Evolutionary conservation across 495 filamentous ascomycete species (phyloP), one percentile per base, ranked within the genome.

Genomic region (Pseudomonodictys pantanalensis): DNA sequence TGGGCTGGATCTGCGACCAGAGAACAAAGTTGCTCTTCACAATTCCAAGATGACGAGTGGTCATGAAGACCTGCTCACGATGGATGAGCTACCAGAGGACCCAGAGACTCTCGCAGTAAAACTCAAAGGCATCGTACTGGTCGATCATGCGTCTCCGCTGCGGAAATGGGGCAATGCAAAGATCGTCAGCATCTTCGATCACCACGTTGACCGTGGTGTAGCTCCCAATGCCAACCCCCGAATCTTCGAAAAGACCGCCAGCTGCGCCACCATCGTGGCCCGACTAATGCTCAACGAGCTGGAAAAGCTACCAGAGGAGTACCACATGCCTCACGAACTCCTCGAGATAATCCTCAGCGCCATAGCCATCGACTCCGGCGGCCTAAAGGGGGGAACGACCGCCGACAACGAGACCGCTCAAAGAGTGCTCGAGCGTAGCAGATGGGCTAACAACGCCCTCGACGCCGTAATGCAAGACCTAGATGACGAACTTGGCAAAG

Each of bases 271-370:
- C 0, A 54, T 69, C 42, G 67, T 69, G 0, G 63, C 63, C 4
- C 58, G 67, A 0, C 54, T 64, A 32, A 69, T 69, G 67, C 64
- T 69, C 18, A 56, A 69, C 45, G 67, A 69, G 43, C 64, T 69
- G 0, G 67, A 66, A 48, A 39, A 60, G 46, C 32, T 69, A 8
- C 33, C 49, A 1, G 51, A 64, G 29, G 67, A 69, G 29, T 69
- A 69, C 42, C 67, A 69, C 28, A 60, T 69, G 63, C 67, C 67
- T 17, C 67, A 69, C 41, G 67, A 69, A 46, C 47, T 69, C 7
- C 59, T 69, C 1, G 54, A 69, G 56, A 52, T 69, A 1, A 64
- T 69, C 17, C 33, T 69, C 15, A 58, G 67, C 42, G 67, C 67
- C 2, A 69, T 69, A 15, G 67, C 67, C 2, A 66, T 69, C 52